These are phyloP conservation scores for Debaryomycetaceae sp. DNA, from an alignment of 1,139 yeast species.

Conservation along the genomic window DNA sequence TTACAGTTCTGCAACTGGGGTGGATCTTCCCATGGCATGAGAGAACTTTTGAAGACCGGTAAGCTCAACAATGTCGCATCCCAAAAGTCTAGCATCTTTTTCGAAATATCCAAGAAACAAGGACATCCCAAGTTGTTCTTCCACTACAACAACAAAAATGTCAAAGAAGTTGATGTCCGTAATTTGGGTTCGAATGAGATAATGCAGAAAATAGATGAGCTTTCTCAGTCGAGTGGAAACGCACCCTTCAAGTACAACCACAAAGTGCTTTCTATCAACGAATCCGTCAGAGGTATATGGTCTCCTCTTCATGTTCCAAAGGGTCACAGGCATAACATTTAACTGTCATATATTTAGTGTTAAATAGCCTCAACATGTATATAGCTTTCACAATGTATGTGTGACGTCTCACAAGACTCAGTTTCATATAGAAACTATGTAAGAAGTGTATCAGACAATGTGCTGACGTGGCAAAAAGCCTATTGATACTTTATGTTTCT, in stretches of 20 bases:
- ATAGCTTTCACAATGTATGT: constrained; percentile 1
- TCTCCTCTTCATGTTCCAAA: constrained; percentile 87
- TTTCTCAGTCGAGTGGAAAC: constrained; percentile 39
- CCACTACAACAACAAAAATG: constrained; percentile 45
- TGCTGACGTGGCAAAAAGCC: too few relatives aligned
- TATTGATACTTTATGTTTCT: too few relatives aligned
- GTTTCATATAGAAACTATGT: too few relatives aligned
- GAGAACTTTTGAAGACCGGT: constrained; percentile 58
- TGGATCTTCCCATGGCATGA: constrained; percentile 84
- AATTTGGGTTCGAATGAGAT: constrained; percentile 59
- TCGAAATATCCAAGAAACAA: constrained; percentile 61
- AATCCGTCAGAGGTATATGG: constrained; percentile 95
- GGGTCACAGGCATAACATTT: constrained; percentile 64
- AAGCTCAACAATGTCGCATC: constrained; percentile 58
- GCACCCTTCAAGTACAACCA: constrained; percentile 47
- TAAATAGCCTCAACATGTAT: background rate
- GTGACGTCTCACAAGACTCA: background rate
- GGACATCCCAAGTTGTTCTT: constrained; percentile 86
- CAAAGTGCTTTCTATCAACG: constrained; percentile 75
- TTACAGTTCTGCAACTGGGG: constrained; percentile 92
- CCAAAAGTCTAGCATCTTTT: constrained; percentile 62
- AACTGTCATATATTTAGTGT: constrained; percentile 10
- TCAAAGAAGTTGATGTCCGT: constrained; percentile 46
- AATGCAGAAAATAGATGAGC: constrained; percentile 57
- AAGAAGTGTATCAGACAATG: too few relatives aligned